These are phyloP conservation scores for Bipolaris zeicola DNA, from an alignment of 2,329 filamentous ascomycete genomes.

Conservation along the genomic window DNA sequence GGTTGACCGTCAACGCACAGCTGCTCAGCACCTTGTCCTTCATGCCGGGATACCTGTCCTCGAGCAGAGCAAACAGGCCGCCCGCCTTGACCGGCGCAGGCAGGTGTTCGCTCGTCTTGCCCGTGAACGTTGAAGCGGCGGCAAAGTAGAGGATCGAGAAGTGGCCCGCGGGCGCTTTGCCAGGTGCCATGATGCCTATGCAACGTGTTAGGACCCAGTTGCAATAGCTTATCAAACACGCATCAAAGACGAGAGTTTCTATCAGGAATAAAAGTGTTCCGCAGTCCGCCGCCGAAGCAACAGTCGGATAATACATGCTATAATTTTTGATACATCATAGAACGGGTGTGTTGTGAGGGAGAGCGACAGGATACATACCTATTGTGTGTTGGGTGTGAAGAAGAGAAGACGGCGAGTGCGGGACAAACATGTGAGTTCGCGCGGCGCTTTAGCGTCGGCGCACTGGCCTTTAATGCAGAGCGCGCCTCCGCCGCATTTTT, in stretches of 20 bases:
- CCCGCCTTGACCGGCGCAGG: slow-evolving; percentile 68
- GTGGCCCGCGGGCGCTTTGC: slow-evolving; percentile 63
- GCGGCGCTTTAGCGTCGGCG: slow-evolving; percentile 18
- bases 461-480: slow-evolving; percentile 16
- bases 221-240: not conserved
- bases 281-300: slow-evolving; percentile 37
- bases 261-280: slow-evolving; percentile 44
- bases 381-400: slow-evolving; percentile 13
- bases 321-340: slow-evolving; percentile 48
- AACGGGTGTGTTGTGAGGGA: slow-evolving; percentile 1
- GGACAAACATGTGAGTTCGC: slow-evolving; percentile 28
- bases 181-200: slow-evolving; percentile 42
- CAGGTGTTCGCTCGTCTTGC: slow-evolving; percentile 68
- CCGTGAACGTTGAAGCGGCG: slow-evolving; percentile 71
- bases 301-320: slow-evolving; percentile 59
- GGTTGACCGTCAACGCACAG: slow-evolving; percentile 78
- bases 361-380: slow-evolving; percentile 26
- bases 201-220: slow-evolving; percentile 20
- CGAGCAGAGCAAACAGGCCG: slow-evolving; percentile 70
- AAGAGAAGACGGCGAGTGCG: slow-evolving; percentile 13
- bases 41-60: slow-evolving; percentile 73
- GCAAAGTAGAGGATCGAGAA: slow-evolving; percentile 87
- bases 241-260: slow-evolving; percentile 13
- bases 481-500: slow-evolving; percentile 22
- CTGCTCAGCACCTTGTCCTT: slow-evolving; percentile 69